These are phyloP conservation scores for Phellinidium pouzarii DNA, from an alignment of 1,284 basidiomycete species.

Conservation along the genomic window DNA sequence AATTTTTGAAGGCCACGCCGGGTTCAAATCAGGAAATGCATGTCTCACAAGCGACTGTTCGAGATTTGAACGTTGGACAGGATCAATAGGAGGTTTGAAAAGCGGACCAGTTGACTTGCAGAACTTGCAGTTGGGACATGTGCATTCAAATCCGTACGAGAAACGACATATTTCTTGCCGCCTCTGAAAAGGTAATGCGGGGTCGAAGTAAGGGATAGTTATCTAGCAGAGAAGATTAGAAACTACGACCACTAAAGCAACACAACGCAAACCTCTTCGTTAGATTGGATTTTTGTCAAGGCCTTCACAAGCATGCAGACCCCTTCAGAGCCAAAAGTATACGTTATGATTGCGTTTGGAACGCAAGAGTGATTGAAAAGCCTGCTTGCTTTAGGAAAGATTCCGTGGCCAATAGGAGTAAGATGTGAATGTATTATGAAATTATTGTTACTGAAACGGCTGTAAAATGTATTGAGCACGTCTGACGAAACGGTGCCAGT, in stretches of 20 bases:
- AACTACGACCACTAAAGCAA: conserved; percentile 2
- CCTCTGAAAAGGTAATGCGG: conserved; percentile 52
- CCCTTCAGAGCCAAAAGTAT: conserved; percentile 35
- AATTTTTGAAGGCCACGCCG: conserved; percentile 23
- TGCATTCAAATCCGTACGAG: conserved; percentile 64
- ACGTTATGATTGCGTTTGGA: conserved; percentile 65
- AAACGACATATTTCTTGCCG: conserved; percentile 50
- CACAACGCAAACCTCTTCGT: conserved; percentile 51
- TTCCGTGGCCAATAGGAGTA: conserved; percentile 57
- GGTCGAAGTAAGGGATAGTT: conserved; percentile 67
- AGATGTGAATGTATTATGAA: conserved; percentile 68
- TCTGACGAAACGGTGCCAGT: conserved; percentile 25
- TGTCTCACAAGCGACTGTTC: conserved; percentile 3
- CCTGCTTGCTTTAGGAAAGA: conserved; percentile 66
- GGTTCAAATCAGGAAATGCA: conserved; percentile 11
- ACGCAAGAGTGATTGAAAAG: conserved; percentile 72
- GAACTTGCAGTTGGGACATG: conserved; percentile 48
- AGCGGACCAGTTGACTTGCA: conserved; percentile 32
- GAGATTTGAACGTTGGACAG: conserved; percentile 28
- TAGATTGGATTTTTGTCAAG: conserved; percentile 44
- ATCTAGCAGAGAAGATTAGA: conserved; percentile 36
- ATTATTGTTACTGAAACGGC: conserved; percentile 71
- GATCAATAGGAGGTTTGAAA: conserved; percentile 31
- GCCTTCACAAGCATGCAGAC: conserved; percentile 57
- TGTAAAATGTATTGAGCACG: conserved; percentile 30